Conservation (phyloP, 2,329 filamentous ascomycete species). For the Ophiostoma novo-ulmi region DNA sequence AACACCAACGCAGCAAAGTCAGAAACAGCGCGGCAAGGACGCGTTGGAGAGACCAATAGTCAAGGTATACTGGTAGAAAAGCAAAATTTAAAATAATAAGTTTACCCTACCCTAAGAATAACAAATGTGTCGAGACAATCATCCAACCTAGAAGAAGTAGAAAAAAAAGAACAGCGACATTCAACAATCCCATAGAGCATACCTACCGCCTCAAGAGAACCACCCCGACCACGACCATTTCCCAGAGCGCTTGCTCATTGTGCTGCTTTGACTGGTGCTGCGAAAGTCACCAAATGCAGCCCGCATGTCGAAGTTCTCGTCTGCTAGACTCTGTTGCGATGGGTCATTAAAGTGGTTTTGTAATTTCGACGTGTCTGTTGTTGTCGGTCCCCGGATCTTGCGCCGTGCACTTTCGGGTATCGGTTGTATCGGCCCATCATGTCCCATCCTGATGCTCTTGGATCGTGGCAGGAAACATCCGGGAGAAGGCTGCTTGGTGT, state of each 20-base stretch:
- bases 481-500: slow-evolving; percentile 15
- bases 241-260: slow-evolving; percentile 26
- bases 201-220: slow-evolving; percentile 24
- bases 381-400: slow-evolving; percentile 22
- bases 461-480: slow-evolving; percentile 23
- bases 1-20: slow-evolving; percentile 40
- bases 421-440: slow-evolving; percentile 16
- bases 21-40: background rate
- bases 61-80: background rate
- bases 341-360: slow-evolving; percentile 19
- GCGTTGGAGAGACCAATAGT: background rate
- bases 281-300: slow-evolving; percentile 10
- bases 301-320: slow-evolving; percentile 19
- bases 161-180: background rate
- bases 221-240: slow-evolving; percentile 30
- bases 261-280: slow-evolving; percentile 25
- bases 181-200: background rate
- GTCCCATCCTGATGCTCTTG: slow-evolving; percentile 12
- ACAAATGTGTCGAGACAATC: background rate
- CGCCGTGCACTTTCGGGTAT: slow-evolving; percentile 21
- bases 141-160: background rate
- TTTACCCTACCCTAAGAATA: background rate
- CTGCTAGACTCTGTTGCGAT: slow-evolving; percentile 19
- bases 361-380: slow-evolving; percentile 26
- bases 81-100: slow-evolving; percentile 2